These are phyloP conservation scores for Blastomyces silverae DNA, from an alignment of 2,329 filamentous ascomycete genomes.

Conservation along the genomic window DNA sequence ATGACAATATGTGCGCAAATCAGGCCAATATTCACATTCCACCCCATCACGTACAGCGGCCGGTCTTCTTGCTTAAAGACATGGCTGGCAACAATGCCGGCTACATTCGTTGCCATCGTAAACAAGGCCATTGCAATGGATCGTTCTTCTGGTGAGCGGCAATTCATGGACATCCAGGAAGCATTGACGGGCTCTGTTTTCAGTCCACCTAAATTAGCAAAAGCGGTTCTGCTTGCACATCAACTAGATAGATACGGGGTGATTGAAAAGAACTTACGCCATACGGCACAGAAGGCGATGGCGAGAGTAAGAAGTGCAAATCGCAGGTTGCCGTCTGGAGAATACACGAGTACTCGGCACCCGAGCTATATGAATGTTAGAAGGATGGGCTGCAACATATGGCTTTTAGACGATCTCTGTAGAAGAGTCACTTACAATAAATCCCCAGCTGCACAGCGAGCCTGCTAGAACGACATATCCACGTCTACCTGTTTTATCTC, in stretches of 20 bases:
- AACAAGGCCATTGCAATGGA: conserved; percentile 5
- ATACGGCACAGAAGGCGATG: conserved; percentile 15
- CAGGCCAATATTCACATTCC: conserved; percentile 6
- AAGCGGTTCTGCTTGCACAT: neutral
- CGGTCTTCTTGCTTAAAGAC: neutral
- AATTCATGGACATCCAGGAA: conserved; percentile 1
- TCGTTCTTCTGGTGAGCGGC: conserved; percentile 3
- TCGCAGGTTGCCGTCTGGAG: conserved; percentile 9
- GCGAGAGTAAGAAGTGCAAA: conserved; percentile 14
- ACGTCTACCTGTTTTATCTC: conserved; percentile 13
- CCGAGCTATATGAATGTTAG: conserved; percentile 13
- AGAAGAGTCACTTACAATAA: conserved; percentile 10
- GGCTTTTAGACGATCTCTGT: neutral
- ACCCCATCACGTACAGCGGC: neutral
- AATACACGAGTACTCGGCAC: conserved; percentile 11
- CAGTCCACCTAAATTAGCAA: neutral
- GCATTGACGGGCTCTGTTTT: neutral
- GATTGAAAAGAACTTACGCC: conserved; percentile 12
- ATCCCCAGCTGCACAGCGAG: conserved; percentile 16
- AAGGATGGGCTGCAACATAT: neutral
- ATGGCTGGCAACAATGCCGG: neutral
- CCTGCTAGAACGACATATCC: conserved; percentile 15
- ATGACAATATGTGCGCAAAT: neutral
- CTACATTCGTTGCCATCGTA: neutral
- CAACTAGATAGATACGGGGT: neutral